phyloP scores from a whole-genome alignment of 805 yeast species.

The Candida sanyiensis region DNA sequence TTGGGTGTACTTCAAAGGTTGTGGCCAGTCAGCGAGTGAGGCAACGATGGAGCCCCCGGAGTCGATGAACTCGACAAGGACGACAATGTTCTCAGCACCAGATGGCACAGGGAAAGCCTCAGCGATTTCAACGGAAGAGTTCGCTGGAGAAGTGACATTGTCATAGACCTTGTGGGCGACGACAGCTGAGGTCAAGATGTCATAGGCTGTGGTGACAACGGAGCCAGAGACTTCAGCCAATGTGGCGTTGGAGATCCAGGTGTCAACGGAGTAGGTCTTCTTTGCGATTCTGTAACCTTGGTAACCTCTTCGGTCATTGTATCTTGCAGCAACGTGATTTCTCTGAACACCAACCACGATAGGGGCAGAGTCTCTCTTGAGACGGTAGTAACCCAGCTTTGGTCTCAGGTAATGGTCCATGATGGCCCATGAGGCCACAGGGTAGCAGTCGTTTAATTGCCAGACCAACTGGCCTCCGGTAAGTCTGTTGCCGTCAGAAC shows the following conservation, averaged over 20 bases:
- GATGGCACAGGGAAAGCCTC: not conserved
- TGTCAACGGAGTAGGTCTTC: constrained; percentile 9
- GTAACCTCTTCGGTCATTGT: constrained; percentile 9
- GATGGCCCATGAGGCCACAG: constrained; percentile 46
- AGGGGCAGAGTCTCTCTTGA: constrained; percentile 35
- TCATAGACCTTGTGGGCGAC: not conserved
- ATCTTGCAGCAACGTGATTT: constrained; percentile 12
- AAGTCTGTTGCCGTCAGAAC: constrained; percentile 29
- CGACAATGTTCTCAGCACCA: constrained; percentile 11
- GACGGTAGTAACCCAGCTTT: constrained; percentile 42
- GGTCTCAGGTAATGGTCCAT: constrained; percentile 38
- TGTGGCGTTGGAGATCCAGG: constrained; percentile 14
- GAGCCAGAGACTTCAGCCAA: constrained; percentile 1
- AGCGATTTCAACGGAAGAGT: constrained; percentile 7
- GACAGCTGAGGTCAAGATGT: constrained; percentile 1
- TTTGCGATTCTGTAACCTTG: constrained; percentile 5
- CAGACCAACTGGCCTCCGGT: constrained; percentile 46
- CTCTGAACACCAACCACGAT: constrained; percentile 20
- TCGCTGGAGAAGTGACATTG: constrained; percentile 1
- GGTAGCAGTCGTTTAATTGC: constrained; percentile 53
- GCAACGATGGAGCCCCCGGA: constrained; percentile 25
- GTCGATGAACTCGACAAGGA: constrained; percentile 15
- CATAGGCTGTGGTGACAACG: constrained; percentile 10
- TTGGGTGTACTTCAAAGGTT: constrained; percentile 23
- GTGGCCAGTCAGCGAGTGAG: constrained; percentile 44